Evolutionary conservation across 306 rosid genomes (phyloP), one percentile per base, ranked within the genome.

Genomic region (Mimosa bimucronata): DNA sequence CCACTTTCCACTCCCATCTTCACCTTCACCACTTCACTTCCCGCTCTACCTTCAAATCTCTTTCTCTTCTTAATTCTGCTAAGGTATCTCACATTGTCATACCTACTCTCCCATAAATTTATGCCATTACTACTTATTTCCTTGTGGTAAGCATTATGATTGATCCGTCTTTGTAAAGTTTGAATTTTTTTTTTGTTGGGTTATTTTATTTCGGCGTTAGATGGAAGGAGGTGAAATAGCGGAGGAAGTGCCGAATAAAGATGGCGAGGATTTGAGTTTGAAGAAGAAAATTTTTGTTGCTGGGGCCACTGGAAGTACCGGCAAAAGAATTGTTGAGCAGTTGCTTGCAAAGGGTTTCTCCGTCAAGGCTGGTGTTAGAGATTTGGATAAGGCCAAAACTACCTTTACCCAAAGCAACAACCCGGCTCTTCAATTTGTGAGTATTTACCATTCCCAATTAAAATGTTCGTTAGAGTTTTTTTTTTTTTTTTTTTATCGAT

Each of bases 231-330:
- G 76, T 77, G 92, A 87, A 85, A 91, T 90, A 19, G 79, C 80
- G 1, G 88, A 88, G 87, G 89, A 89, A 77, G 82, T 79, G 16
- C 14, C 76, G n/a, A 86, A 75, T 60, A 76, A 45, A 55, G 71
- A 77, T 21, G 85, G 61, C 11, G 84, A 82, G 30, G 86, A 79
- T 77, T 76, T 37, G 38, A 67, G 29, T 77, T 84, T 73, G 31
- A 85, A 83, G 87, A 94, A 80, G 88, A 94, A 90, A 77, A 72
- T 92, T 9, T 94, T 94, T 88, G 98, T 94, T 66, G 98, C 95
- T 44, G 98, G 98, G 15, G 97, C 98, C 12, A 88, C 97, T 26
- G 98, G 98, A 68, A 92, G 91, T 46, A 92, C 98, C 10, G 98
- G 98, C 16, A 92, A 87, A 74, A 87, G 95, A 81, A 87, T 94